Percentiles rank a stretch among this genome's conserved stretches.
These are phyloP conservation scores for Pyrenophora graminea DNA, from an alignment of 2,329 filamentous ascomycete species.

Conservation along the genomic window DNA sequence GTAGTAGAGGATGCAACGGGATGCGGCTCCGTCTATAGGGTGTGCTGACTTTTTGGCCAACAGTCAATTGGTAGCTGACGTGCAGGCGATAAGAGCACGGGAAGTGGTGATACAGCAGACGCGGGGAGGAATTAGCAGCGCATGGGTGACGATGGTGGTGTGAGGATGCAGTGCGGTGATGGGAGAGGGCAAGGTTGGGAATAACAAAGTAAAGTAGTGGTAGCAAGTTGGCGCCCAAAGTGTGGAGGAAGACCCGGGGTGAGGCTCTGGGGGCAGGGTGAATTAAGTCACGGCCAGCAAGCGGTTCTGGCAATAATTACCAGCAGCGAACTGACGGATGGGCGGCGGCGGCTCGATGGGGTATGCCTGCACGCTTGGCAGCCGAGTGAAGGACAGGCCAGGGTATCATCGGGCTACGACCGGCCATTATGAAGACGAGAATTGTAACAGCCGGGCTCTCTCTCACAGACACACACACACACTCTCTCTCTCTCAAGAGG, in stretches of 20 bases:
- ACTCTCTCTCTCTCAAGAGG: no score
- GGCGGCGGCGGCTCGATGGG: conserved; percentile 10
- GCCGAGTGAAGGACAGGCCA: conserved; percentile 3
- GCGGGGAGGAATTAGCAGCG: conserved; percentile 29
- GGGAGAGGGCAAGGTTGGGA: background rate
- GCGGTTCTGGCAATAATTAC: conserved; percentile 17
- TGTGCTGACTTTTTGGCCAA: conserved; percentile 24
- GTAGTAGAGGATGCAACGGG: conserved; percentile 9
- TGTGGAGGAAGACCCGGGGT: conserved; percentile 14
- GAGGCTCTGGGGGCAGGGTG: conserved; percentile 23
- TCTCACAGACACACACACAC: no score
- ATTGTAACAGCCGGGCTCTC: conserved; percentile 2
- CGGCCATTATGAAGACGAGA: conserved; percentile 12
- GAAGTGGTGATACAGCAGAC: conserved; percentile 38
- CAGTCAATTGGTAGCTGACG: conserved; percentile 40
- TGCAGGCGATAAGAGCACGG: conserved; percentile 42
- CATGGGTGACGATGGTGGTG: conserved; percentile 20
- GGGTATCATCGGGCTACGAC: conserved; percentile 13
- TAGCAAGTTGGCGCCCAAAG: conserved; percentile 12
- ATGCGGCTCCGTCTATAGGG: conserved; percentile 23
- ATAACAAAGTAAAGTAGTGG: background rate
- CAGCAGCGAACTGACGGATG: conserved; percentile 15
- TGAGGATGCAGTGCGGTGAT: background rate
- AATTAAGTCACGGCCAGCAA: conserved; percentile 18
- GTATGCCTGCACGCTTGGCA: conserved; percentile 14